Evolutionary conservation across 805 yeast species (phyloP).

Genomic region (Clavispora vitiphila): DNA sequence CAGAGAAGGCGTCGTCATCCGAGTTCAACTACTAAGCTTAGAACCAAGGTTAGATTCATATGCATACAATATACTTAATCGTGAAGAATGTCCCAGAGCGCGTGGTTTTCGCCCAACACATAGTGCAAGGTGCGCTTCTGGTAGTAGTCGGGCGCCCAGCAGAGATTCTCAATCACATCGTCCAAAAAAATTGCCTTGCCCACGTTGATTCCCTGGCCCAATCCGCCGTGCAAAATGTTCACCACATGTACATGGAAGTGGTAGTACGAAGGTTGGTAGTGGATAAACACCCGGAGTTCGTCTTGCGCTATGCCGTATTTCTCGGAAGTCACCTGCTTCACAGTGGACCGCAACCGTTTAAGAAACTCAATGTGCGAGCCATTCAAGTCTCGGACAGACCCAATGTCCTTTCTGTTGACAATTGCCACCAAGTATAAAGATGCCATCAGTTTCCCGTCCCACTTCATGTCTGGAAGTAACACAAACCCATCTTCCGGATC

Average conservation of each 20-base stretch:
- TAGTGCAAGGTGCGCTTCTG: conserved; percentile 55
- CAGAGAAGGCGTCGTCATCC: conserved; percentile 55
- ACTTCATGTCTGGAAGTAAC: conserved; percentile 90
- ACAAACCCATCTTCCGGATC: conserved; percentile 59
- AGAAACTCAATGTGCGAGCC: conserved; percentile 56
- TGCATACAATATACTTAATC: not conserved
- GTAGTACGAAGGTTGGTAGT: conserved; percentile 94
- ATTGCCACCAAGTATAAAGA: conserved; percentile 75
- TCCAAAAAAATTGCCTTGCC: conserved; percentile 84
- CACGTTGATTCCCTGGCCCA: conserved; percentile 59
- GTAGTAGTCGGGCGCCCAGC: conserved; percentile 55
- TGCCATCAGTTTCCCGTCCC: conserved; percentile 75
- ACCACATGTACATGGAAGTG: conserved; percentile 93
- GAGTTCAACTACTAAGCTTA: conserved; percentile 61
- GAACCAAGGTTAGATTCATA: not conserved
- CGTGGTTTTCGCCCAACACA: conserved; percentile 71
- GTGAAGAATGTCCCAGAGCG: conserved; percentile 48
- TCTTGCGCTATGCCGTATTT: conserved; percentile 42
- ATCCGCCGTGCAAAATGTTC: conserved; percentile 61
- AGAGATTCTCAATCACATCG: conserved; percentile 71
- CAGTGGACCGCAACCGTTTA: conserved; percentile 37
- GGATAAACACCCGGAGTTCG: conserved; percentile 72
- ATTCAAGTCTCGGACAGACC: conserved; percentile 72
- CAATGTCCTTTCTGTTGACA: conserved; percentile 61
- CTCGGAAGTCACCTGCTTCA: conserved; percentile 40